Evolutionary conservation across 2,329 filamentous ascomycete genomes (phyloP).

Genomic region (Colletotrichum destructivum): DNA sequence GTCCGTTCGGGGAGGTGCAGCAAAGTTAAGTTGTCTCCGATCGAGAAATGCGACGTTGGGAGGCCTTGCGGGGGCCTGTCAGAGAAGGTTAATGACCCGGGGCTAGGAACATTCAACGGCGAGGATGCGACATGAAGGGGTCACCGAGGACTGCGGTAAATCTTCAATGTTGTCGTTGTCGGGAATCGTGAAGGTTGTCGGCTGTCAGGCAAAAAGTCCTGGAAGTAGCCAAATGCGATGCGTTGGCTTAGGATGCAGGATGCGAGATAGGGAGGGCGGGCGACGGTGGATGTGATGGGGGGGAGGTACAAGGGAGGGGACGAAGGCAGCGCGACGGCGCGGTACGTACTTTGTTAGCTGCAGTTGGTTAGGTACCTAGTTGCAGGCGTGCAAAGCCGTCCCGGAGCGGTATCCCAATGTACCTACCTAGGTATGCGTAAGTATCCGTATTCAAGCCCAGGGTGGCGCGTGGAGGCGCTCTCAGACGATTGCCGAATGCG

Average conservation of each 20-base stretch:
- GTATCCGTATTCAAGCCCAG: slow-evolving; percentile 22
- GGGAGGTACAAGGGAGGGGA: slow-evolving; percentile 23
- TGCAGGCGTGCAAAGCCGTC: slow-evolving; percentile 15
- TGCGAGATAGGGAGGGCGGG: slow-evolving; percentile 17
- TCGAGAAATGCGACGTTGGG: slow-evolving; percentile 32
- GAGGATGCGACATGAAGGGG: slow-evolving; percentile 31
- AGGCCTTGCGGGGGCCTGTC: slow-evolving; percentile 19
- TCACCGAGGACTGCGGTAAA: slow-evolving; percentile 24
- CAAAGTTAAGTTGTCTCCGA: slow-evolving; percentile 27
- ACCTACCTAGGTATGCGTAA: slow-evolving; percentile 8
- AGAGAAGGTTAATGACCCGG: slow-evolving; percentile 23
- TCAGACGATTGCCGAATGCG: slow-evolving; percentile 41
- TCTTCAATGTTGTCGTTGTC: slow-evolving; percentile 33
- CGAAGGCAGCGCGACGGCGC: slow-evolving; percentile 1
- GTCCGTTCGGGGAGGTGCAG: slow-evolving; percentile 41
- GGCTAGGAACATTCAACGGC: slow-evolving; percentile 24
- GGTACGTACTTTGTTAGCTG: slow-evolving; percentile 10
- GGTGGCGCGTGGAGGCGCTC: slow-evolving; percentile 39
- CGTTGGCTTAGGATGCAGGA: slow-evolving; percentile 13
- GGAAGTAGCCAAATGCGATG: slow-evolving; percentile 3
- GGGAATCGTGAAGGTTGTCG: slow-evolving; percentile 20
- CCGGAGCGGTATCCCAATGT: slow-evolving; percentile 14
- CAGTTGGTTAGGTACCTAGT: neutral
- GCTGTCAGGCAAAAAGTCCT: slow-evolving; percentile 12
- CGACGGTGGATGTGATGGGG: neutral